These are phyloP conservation scores for Paspalum vaginatum DNA, from an alignment of 176 grass and related monocot genomes.

Conservation along the genomic window DNA sequence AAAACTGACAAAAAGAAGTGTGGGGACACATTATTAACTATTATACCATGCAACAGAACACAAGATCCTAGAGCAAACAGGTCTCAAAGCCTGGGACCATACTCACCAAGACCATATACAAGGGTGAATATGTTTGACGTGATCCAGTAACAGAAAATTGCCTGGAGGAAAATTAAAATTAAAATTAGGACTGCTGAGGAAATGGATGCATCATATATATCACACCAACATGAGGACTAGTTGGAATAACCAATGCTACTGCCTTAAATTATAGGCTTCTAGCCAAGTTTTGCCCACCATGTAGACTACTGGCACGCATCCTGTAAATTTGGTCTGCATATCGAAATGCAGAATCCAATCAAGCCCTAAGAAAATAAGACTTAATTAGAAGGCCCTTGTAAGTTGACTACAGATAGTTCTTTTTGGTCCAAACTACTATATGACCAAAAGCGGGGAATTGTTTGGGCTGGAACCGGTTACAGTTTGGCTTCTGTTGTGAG, in stretches of 20 bases:
- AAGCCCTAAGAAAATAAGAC: background rate
- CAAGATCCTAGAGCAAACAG: slow-evolving; percentile 6
- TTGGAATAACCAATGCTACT: background rate
- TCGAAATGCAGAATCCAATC: slow-evolving; percentile 6
- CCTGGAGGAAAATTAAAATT: slow-evolving; percentile 45
- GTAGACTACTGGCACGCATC: background rate
- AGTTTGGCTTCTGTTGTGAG: too few species aligned
- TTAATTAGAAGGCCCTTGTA: slow-evolving; percentile 3
- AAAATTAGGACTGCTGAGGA: slow-evolving; percentile 21
- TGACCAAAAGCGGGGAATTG: too few species aligned
- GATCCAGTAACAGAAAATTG: slow-evolving; percentile 91
- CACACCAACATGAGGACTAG: background rate
- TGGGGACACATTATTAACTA: slow-evolving; percentile 5
- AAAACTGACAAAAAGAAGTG: slow-evolving; percentile 46
- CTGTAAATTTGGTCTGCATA: background rate
- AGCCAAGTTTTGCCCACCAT: background rate
- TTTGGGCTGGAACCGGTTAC: too few species aligned
- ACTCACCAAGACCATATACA: slow-evolving; percentile 76
- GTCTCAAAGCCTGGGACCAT: slow-evolving; percentile 15
- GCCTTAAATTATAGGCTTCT: background rate
- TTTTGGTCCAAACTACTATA: too few species aligned
- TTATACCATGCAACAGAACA: slow-evolving; percentile 26
- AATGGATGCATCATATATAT: background rate
- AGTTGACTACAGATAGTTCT: too few species aligned
- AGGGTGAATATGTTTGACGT: slow-evolving; percentile 91